Conservation (phyloP, 192 early-diverging fungal species). For the Entomortierella beljakovae region DNA sequence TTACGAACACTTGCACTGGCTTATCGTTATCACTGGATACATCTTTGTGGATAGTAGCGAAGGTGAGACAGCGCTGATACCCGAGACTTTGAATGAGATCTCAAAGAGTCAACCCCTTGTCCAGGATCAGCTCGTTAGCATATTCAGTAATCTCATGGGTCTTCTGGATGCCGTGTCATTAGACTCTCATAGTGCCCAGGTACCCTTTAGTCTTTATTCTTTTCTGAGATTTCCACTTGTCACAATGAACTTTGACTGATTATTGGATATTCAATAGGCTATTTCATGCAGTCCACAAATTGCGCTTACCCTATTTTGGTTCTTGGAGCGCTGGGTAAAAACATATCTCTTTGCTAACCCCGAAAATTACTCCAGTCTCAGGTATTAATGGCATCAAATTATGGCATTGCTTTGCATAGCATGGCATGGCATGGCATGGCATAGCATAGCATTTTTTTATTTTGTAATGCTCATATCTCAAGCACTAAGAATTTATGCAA, state of each 20-base stretch:
- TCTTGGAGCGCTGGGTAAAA: constrained; percentile 77
- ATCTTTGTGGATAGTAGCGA: constrained; percentile 74
- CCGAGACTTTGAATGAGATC: constrained; percentile 67
- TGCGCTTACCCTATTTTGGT: constrained; percentile 79
- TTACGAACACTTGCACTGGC: constrained; percentile 81
- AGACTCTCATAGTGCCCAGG: constrained; percentile 58
- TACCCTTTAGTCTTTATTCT: background rate
- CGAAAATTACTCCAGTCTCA: constrained; percentile 67
- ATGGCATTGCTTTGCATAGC: too few species aligned
- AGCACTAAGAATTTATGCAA: too few species aligned
- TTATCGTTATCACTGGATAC: constrained; percentile 73
- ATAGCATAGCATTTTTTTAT: too few species aligned
- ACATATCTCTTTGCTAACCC: constrained; percentile 76
- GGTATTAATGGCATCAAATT: constrained; percentile 45
- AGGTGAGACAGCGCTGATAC: constrained; percentile 79
- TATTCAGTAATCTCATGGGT: constrained; percentile 62
- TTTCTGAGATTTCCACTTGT: background rate
- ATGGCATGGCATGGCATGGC: too few species aligned
- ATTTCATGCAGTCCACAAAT: constrained; percentile 77
- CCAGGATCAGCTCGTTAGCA: constrained; percentile 62
- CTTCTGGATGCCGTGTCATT: constrained; percentile 67
- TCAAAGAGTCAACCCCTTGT: constrained; percentile 59
- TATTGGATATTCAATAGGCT: constrained; percentile 42
- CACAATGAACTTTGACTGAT: too few species aligned
- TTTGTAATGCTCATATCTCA: too few species aligned